Base-by-base conservation (phyloP, 2,329 filamentous ascomycete species). In the Cladosporium sp. region DNA sequence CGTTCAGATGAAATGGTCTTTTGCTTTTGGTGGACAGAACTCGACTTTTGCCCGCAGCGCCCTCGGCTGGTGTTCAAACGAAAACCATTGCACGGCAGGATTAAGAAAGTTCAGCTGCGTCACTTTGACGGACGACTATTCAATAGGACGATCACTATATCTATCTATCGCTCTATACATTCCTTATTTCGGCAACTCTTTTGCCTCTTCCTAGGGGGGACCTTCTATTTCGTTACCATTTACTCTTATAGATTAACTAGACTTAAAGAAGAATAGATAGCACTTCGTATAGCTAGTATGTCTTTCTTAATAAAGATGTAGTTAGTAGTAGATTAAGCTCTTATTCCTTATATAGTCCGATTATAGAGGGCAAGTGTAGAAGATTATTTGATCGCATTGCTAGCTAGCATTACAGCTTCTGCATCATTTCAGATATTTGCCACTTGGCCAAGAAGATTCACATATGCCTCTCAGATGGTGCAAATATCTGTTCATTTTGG, bases 1-100 rank as follows among this genome's bases (percentile, higher is more conserved):
- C 1, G 83, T 84, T 24, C 4, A 11, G 18, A 11, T n/a, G 28
- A n/a, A 4, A 11, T 55, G 41, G 21, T 55, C 52, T 30, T 55
- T 55, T 55, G 28, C 32, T 34, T 7, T 2, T 34, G 18, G 30
- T 34, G 7, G 7, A 21, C 52, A 21, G 28, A 6, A 10, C 3
- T 21, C 18, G 28, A 55, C n/a, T 54, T 32, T 32, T 54, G 51
- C 14, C 51, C 51, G 1, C 14, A 7, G 21, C 15, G 15, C 26
- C 14, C 51, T 10, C 3, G n/a, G 7, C 18, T 44, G 18, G 38
- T 44, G 18, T 8, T n/a, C 18, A 10, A 44, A 44, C 7, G 18
- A 15, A 11, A 10, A 10, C 6, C 21, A 6, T 18, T 6, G 51
- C 7, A 54, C 51, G 15, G 2, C 18, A 47, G 8, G 41, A n/a